Percentiles rank a stretch among this genome's conserved stretches.
Conservation (phyloP, 768 basidiomycete genomes). For the Tylopilus rubrobrunneus region DNA sequence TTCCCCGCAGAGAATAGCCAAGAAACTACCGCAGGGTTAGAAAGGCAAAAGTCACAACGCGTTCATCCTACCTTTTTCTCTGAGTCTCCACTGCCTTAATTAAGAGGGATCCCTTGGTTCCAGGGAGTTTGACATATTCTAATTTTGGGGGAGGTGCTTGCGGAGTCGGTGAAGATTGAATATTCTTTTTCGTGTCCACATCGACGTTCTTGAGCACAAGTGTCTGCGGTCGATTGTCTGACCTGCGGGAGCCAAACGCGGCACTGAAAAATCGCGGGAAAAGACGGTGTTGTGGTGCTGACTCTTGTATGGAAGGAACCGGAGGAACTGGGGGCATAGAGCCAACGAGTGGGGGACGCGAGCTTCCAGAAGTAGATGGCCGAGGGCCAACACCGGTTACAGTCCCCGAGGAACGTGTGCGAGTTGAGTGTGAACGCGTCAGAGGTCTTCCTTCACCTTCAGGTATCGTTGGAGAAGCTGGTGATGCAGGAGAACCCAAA, state of each 20-base stretch:
- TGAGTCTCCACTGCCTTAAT: slow-evolving; percentile 87
- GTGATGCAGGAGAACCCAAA: slow-evolving; percentile 16
- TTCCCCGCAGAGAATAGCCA: slow-evolving; percentile 90
- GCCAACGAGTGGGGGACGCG: slow-evolving; percentile 23
- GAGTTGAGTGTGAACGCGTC: slow-evolving; percentile 26
- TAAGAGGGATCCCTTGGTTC: slow-evolving; percentile 80
- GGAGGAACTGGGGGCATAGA: slow-evolving; percentile 20
- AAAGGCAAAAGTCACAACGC: neutral
- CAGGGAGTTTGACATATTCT: slow-evolving; percentile 89
- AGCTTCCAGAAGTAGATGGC: slow-evolving; percentile 35
- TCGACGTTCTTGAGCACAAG: slow-evolving; percentile 37
- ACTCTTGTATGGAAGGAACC: slow-evolving; percentile 29
- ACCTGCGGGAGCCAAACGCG: slow-evolving; percentile 56
- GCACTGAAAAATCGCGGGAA: slow-evolving; percentile 67
- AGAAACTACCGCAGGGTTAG: slow-evolving; percentile 51
- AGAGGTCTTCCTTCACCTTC: slow-evolving; percentile 19
- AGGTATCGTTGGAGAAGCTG: slow-evolving; percentile 17
- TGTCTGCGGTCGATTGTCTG: slow-evolving; percentile 48
- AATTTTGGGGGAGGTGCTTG: slow-evolving; percentile 76
- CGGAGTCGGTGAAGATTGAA: slow-evolving; percentile 33
- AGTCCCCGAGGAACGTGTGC: slow-evolving; percentile 12
- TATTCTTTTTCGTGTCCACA: slow-evolving; percentile 36
- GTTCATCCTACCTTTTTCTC: slow-evolving; percentile 66
- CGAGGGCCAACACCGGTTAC: slow-evolving; percentile 17
- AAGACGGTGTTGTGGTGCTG: slow-evolving; percentile 53